phyloP scores from a whole-genome alignment of 1,139 yeast genomes.

The Taphrina wiesneri region DNA sequence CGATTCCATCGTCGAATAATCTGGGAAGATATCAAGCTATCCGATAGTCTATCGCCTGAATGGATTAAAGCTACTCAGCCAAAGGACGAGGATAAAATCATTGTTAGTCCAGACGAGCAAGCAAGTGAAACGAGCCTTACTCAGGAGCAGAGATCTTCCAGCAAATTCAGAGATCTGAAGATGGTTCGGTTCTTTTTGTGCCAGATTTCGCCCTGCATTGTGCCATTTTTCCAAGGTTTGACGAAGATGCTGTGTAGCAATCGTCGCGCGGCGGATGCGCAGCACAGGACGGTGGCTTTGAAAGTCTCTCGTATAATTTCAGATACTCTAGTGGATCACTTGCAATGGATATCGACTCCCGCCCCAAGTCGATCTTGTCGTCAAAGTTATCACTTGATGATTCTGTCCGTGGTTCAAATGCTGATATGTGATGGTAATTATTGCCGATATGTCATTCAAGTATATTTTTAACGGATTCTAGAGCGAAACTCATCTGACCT shows the following conservation, averaged over 20 bases:
- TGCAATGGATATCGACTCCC: constrained; percentile 34
- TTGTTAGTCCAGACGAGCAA: constrained; percentile 41
- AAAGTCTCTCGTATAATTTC: constrained; percentile 45
- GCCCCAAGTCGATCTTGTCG: neutral
- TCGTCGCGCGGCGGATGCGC: constrained; percentile 41
- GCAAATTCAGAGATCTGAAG: constrained; percentile 42
- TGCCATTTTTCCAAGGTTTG: constrained; percentile 43
- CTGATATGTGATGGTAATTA: constrained; percentile 37
- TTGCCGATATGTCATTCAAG: neutral
- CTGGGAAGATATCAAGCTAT: constrained; percentile 40
- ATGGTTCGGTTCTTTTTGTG: constrained; percentile 44
- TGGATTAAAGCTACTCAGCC: constrained; percentile 40
- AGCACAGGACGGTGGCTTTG: constrained; percentile 43
- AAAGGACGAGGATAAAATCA: constrained; percentile 21
- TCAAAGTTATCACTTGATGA: constrained; percentile 38
- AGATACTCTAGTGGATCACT: constrained; percentile 42
- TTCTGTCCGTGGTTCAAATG: constrained; percentile 37
- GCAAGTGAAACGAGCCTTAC: constrained; percentile 38
- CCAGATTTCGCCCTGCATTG: constrained; percentile 42
- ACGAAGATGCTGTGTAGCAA: constrained; percentile 39
- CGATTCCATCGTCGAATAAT: constrained; percentile 38
- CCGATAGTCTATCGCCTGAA: constrained; percentile 36
- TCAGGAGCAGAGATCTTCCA: constrained; percentile 40
- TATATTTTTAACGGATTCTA: neutral
- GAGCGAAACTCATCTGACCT: neutral